These are phyloP conservation scores for Epichloe sibirici DNA, from an alignment of 2,329 filamentous ascomycete species.

Conservation along the genomic window DNA sequence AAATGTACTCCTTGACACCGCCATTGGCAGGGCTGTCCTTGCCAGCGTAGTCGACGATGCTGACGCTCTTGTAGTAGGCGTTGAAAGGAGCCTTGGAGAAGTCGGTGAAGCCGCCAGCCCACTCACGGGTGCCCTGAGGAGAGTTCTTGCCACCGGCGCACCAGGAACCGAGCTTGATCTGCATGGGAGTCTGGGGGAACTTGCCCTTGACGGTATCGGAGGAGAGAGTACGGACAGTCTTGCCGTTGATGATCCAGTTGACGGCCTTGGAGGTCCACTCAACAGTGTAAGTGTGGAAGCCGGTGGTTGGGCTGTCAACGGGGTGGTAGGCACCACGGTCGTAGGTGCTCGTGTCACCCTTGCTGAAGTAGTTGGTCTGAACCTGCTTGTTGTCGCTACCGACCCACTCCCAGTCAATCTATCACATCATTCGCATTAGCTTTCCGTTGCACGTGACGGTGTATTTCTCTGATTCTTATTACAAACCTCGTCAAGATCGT, in stretches of 20 bases:
- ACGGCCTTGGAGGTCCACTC: constrained; percentile 55
- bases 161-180: constrained; percentile 59
- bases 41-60: constrained; percentile 31
- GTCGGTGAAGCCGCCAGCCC: constrained; percentile 49
- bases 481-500: constrained; percentile 55
- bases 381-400: constrained; percentile 56
- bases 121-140: constrained; percentile 56
- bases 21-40: constrained; percentile 20
- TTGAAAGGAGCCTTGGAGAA: constrained; percentile 30
- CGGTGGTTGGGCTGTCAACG: constrained; percentile 35
- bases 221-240: constrained; percentile 47
- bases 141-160: constrained; percentile 46
- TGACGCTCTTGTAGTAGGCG: constrained; percentile 33
- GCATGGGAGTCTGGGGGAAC: constrained; percentile 64
- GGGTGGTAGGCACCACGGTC: constrained; percentile 54
- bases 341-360: constrained; percentile 57
- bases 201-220: constrained; percentile 42
- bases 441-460: background rate
- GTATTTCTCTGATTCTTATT: constrained; percentile 70
- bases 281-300: constrained; percentile 53
- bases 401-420: constrained; percentile 79
- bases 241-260: constrained; percentile 53
- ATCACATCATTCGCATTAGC: background rate
- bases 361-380: constrained; percentile 76
- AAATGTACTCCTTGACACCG: constrained; percentile 29